Percentiles rank a stretch among this genome's conserved stretches.
Evolutionary conservation across 192 early-diverging fungal species (phyloP).

Genomic region (Podila epicladia): DNA sequence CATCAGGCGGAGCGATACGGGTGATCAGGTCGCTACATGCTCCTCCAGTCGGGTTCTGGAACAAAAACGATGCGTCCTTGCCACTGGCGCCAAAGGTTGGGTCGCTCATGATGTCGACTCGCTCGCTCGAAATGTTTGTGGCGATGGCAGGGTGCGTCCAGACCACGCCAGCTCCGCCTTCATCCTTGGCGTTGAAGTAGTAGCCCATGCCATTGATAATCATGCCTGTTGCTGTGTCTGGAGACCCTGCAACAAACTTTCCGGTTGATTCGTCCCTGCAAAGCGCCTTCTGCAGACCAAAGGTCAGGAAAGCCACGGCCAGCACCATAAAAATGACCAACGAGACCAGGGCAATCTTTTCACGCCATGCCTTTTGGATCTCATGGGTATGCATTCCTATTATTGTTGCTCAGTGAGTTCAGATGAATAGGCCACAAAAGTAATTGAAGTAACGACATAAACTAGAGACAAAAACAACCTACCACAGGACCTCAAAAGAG

Average conservation of each 20-base stretch:
- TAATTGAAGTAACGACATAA: neutral
- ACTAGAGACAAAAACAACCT: conserved; percentile 1
- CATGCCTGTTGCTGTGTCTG: conserved; percentile 42
- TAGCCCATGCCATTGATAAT: conserved; percentile 74
- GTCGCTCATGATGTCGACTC: conserved; percentile 62
- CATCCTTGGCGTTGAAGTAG: conserved; percentile 55
- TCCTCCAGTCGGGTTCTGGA: conserved; percentile 65
- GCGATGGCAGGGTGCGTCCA: conserved; percentile 52
- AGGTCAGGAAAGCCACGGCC: conserved; percentile 85
- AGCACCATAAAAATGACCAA: conserved; percentile 80
- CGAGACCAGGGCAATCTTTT: conserved; percentile 90
- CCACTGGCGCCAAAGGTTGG: conserved; percentile 58
- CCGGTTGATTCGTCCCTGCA: conserved; percentile 56
- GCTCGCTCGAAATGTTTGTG: conserved; percentile 8
- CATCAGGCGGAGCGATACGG: conserved; percentile 13
- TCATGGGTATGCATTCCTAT: conserved; percentile 66
- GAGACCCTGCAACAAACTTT: conserved; percentile 51
- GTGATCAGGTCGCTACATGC: conserved; percentile 49
- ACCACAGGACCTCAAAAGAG: conserved; percentile 49
- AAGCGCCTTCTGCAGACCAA: conserved; percentile 78
- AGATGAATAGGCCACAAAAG: neutral
- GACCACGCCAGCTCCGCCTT: conserved; percentile 21
- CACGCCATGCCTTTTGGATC: conserved; percentile 87
- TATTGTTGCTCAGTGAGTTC: neutral
- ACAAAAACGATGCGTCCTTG: conserved; percentile 79